A percentile compares a stretch with the other conserved stretches of the same genome.
Evolutionary conservation across 495 filamentous ascomycete species (phyloP).

Genomic region (Aspergillus biplanus): DNA sequence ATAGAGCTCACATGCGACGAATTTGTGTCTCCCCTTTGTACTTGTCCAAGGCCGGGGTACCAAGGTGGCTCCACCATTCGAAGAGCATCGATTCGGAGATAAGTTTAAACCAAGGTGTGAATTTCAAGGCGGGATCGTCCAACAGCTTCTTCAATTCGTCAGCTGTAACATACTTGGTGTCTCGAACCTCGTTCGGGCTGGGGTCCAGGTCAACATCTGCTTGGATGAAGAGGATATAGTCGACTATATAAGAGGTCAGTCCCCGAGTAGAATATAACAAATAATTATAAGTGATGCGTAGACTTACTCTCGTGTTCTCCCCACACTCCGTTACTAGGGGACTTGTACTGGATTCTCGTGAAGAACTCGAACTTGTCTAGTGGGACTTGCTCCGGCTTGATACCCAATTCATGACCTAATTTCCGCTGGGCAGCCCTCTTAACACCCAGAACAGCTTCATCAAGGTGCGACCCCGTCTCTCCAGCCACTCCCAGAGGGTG

Average conservation of each 20-base stretch:
- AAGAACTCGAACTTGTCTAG: conserved; percentile 90
- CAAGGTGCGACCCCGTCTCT: conserved; percentile 86
- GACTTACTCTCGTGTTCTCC: conserved; percentile 95
- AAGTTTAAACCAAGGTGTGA: conserved; percentile 99
- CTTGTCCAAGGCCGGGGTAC: conserved; percentile 73
- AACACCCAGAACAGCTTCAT: conserved; percentile 79
- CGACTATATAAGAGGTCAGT: conserved; percentile 59
- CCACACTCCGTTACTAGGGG: conserved; percentile 96
- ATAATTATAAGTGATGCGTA: conserved; percentile 2
- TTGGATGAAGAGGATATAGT: conserved; percentile 99
- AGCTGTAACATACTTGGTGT: conserved; percentile 78
- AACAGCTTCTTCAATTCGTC: conserved; percentile 88
- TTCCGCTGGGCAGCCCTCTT: conserved; percentile 91
- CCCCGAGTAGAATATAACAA: not conserved
- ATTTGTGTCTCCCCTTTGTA: conserved; percentile 87
- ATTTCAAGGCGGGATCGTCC: conserved; percentile 73
- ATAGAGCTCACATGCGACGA: conserved; percentile 69
- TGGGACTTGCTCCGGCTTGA: conserved; percentile 88
- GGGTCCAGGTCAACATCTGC: conserved; percentile 79
- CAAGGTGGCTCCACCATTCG: conserved; percentile 95
- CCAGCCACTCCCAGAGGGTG: conserved; percentile 90
- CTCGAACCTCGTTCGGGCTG: conserved; percentile 88
- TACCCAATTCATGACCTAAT: conserved; percentile 91
- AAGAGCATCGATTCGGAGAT: conserved; percentile 98
- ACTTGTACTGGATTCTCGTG: conserved; percentile 97